These are phyloP conservation scores for Macrophomina tecta DNA, from an alignment of 2,329 filamentous ascomycete species.

Conservation along the genomic window DNA sequence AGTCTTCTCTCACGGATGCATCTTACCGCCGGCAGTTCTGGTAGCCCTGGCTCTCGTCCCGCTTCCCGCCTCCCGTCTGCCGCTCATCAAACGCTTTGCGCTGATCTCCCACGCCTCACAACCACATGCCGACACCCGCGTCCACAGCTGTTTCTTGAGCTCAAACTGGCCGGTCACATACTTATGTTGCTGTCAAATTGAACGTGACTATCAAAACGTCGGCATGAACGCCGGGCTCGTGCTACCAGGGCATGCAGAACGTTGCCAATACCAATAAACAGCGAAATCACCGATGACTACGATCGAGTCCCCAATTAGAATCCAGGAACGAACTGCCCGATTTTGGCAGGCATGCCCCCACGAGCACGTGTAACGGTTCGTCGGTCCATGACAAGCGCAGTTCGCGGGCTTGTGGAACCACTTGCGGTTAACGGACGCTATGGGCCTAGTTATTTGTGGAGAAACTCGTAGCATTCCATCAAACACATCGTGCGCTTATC, in stretches of 20 bases:
- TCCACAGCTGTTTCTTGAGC: neutral
- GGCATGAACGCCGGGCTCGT: slow-evolving; percentile 18
- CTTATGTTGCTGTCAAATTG: neutral
- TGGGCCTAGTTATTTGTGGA: neutral
- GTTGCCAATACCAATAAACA: slow-evolving; percentile 15
- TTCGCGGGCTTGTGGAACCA: neutral
- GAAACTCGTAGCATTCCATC: neutral
- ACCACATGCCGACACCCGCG: slow-evolving; percentile 7
- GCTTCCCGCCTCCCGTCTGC: slow-evolving; percentile 11
- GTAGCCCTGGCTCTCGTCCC: slow-evolving; percentile 5
- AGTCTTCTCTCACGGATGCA: neutral
- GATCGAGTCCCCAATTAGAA: neutral
- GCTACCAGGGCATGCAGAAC: slow-evolving; percentile 3
- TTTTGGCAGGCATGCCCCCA: neutral
- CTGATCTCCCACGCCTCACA: slow-evolving; percentile 7
- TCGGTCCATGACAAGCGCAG: neutral
- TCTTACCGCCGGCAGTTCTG: neutral
- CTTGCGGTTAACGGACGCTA: slow-evolving; percentile 10
- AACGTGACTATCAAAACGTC: neutral
- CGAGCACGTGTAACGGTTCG: neutral
- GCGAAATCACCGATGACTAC: neutral
- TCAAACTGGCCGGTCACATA: neutral
- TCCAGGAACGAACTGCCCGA: neutral
- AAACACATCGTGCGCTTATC: neutral
- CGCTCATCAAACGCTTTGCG: slow-evolving; percentile 14